phyloP scores from a whole-genome alignment of 805 yeast species.

The Ogataea angusta region DNA sequence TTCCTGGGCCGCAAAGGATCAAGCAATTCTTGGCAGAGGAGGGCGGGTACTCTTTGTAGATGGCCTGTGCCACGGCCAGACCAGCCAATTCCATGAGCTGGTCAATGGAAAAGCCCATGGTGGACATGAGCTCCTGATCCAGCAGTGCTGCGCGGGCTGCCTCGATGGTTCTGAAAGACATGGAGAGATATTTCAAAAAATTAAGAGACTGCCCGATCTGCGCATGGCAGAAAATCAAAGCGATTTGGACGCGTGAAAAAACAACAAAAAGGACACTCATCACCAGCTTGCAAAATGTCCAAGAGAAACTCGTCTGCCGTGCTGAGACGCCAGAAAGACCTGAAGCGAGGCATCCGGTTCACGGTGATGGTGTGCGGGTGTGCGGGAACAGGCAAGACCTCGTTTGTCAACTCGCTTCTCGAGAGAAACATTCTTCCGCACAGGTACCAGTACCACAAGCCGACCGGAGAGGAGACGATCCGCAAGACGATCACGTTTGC shows the following conservation, averaged over 20 bases:
- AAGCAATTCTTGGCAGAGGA: slow-evolving; percentile 43
- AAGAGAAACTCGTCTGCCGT: slow-evolving; percentile 28
- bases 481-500: slow-evolving; percentile 57
- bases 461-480: slow-evolving; percentile 22
- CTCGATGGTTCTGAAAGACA: slow-evolving; percentile 40
- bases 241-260: slow-evolving; percentile 14
- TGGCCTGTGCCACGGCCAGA: slow-evolving; percentile 85
- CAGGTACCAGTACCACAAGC: slow-evolving; percentile 43
- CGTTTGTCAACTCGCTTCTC: slow-evolving; percentile 66
- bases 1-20: slow-evolving; percentile 91
- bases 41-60: slow-evolving; percentile 66
- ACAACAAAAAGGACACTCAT: slow-evolving; percentile 5
- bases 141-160: slow-evolving; percentile 67
- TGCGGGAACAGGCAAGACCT: slow-evolving; percentile 74
- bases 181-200: slow-evolving; percentile 6
- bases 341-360: slow-evolving; percentile 70
- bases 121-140: slow-evolving; percentile 84
- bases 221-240: slow-evolving; percentile 1
- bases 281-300: slow-evolving; percentile 12
- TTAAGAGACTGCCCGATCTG: background rate
- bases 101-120: slow-evolving; percentile 71
- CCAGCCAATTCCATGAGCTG: slow-evolving; percentile 98
- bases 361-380: slow-evolving; percentile 72
- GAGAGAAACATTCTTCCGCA: slow-evolving; percentile 62
- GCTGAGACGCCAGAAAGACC: slow-evolving; percentile 57